Percentiles rank a stretch among this genome's conserved stretches.
These are phyloP conservation scores for Leccinum ochraceum DNA, from an alignment of 768 basidiomycete species.

Conservation along the genomic window DNA sequence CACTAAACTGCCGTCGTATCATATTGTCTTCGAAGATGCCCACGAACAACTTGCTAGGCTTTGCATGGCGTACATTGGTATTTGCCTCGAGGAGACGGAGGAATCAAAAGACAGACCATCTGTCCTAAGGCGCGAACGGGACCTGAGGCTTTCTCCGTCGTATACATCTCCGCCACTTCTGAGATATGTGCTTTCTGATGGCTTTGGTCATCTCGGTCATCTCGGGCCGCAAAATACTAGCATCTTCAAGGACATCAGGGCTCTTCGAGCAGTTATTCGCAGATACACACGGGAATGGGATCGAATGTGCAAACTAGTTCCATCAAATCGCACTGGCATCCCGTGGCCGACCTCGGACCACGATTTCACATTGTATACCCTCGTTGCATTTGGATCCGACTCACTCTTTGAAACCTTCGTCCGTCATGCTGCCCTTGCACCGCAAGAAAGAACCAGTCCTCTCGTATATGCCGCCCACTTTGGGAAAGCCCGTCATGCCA, in stretches of 20 bases:
- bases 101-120: neutral
- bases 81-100: slow-evolving; percentile 10
- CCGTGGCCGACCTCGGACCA: slow-evolving; percentile 10
- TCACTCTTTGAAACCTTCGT: neutral
- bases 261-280: neutral
- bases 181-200: slow-evolving; percentile 13
- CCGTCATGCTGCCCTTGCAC: neutral
- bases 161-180: neutral
- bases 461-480: slow-evolving; percentile 10
- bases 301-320: neutral
- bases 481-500: slow-evolving; percentile 1
- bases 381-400: slow-evolving; percentile 6
- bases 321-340: neutral
- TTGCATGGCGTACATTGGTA: slow-evolving; percentile 11
- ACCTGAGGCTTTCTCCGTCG: neutral
- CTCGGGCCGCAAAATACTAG: neutral
- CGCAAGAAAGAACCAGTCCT: slow-evolving; percentile 2
- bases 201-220: slow-evolving; percentile 10
- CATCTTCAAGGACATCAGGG: slow-evolving; percentile 7
- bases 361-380: slow-evolving; percentile 6
- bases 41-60: slow-evolving; percentile 11
- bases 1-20: slow-evolving; percentile 3
- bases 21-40: slow-evolving; percentile 8
- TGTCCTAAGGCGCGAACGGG: neutral
- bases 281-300: slow-evolving; percentile 3